Evolutionary conservation across 2,329 filamentous ascomycete genomes (phyloP), one percentile per base, ranked within the genome.

Genomic region (Coniochaeta sp.): DNA sequence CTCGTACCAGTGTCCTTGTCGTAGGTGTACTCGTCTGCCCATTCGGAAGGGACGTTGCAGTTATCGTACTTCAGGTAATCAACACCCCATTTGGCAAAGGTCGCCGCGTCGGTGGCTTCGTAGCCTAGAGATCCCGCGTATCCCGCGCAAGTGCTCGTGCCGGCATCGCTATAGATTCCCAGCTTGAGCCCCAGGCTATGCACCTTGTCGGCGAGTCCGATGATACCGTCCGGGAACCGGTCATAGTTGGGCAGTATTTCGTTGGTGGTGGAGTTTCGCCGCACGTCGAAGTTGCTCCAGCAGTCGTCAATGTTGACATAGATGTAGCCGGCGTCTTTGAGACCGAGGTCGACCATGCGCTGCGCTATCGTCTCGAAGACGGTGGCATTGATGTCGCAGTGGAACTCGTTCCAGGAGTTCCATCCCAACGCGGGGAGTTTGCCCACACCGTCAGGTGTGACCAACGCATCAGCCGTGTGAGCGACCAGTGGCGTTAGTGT

Each of bases 221-320:
- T 71, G 59, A 76, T 70, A 32, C 74, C 73, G 19, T 65, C 67
- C 12, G 74, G 74, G 50, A 74, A 76, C 64, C 74, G 75, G 12
- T 59, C 61, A 1, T 66, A 63, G 61, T 75, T 70, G 26, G 67
- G 62, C 47, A 71, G 66, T 26, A 75, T 62, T 34, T 66, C 66
- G 32, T 60, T 67, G 19, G 58, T 62, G 30, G 30, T 28, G 5
- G 30, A 22, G 54, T 38, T 24, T 7, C 32, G 30, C 16, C 52
- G 52, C 26, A 61, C 69, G 61, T 38, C 5, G 63, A 80, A 77
- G 59, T 77, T 64, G 8, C 76, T 77, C 81, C 80, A 89, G 72
- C 85, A 87, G 67, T 88, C 86, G 69, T 88, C 84, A 61, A 84
- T 79, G 61, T 84, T 83, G 60, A 87, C 78, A 59, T 86, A 85